Percentiles rank a stretch among this genome's conserved stretches.
phyloP scores from a whole-genome alignment of 768 basidiomycete species.

The Suillus weaverae region DNA sequence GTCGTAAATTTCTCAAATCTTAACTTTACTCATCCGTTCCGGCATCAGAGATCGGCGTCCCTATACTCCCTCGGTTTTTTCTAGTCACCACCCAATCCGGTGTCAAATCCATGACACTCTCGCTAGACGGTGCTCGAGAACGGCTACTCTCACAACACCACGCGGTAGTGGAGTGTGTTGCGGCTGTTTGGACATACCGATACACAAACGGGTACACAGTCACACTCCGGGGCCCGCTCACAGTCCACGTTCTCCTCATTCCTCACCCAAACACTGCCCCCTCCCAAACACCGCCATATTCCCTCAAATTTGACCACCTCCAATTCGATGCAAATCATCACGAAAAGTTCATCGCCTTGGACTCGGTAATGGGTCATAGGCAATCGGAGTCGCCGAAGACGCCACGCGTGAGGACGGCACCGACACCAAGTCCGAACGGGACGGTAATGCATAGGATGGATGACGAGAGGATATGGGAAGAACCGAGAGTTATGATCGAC shows the following conservation, averaged over 20 bases:
- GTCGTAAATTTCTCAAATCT: constrained; percentile 12
- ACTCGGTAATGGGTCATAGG: constrained; percentile 55
- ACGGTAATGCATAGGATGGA: constrained; percentile 34
- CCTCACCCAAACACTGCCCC: constrained; percentile 22
- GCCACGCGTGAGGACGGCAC: constrained; percentile 33
- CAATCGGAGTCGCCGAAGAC: constrained; percentile 42
- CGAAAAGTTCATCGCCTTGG: constrained; percentile 74
- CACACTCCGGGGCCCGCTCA: constrained; percentile 72
- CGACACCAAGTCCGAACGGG: constrained; percentile 36
- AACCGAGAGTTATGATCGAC: constrained; percentile 60
- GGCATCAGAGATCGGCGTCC: constrained; percentile 69
- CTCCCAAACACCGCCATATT: constrained; percentile 23
- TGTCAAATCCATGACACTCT: constrained; percentile 80
- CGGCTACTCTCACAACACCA: constrained; percentile 48
- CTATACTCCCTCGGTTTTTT: constrained; percentile 82
- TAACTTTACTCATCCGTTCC: constrained; percentile 14
- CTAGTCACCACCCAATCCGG: constrained; percentile 83
- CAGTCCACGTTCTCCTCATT: constrained; percentile 53
- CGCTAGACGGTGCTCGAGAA: constrained; percentile 76
- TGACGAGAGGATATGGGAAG: constrained; percentile 66
- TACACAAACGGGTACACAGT: constrained; percentile 81
- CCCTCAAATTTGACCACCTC: constrained; percentile 70
- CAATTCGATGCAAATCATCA: constrained; percentile 72
- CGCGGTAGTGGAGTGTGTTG: constrained; percentile 65
- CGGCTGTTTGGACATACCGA: constrained; percentile 79